Conservation (phyloP, 2,329 filamentous ascomycete genomes). For the Geosmithia putterillii region DNA sequence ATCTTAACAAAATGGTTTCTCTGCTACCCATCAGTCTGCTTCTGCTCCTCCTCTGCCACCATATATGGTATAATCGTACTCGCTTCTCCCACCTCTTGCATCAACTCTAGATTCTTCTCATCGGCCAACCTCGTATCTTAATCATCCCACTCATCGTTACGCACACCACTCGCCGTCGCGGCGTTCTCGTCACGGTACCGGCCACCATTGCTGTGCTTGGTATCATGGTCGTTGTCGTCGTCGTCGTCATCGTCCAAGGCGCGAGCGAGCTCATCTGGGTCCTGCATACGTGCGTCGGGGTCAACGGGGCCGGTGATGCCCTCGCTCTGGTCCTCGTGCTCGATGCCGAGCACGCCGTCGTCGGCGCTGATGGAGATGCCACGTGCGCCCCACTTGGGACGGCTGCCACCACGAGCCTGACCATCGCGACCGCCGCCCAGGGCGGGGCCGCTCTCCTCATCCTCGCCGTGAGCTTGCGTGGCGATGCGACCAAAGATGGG, state of each 20-base stretch:
- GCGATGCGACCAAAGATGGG: conserved; percentile 54
- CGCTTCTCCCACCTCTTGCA: neutral
- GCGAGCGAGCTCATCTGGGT: conserved; percentile 51
- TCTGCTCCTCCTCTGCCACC: too few relatives aligned
- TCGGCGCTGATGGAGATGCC: conserved; percentile 57
- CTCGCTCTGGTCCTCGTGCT: conserved; percentile 31
- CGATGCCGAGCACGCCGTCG: conserved; percentile 40
- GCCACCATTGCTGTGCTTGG: conserved; percentile 1
- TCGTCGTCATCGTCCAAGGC: conserved; percentile 47
- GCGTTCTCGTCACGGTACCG: conserved; percentile 9
- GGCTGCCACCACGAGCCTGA: conserved; percentile 14
- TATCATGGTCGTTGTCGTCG: conserved; percentile 28
- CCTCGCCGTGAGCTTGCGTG: conserved; percentile 24
- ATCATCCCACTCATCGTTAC: conserved; percentile 33
- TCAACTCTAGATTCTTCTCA: neutral
- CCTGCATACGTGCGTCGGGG: conserved; percentile 53
- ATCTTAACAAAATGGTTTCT: too few relatives aligned
- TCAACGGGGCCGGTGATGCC: conserved; percentile 33
- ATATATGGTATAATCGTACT: neutral
- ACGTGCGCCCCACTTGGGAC: conserved; percentile 49
- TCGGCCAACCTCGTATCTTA: conserved; percentile 7
- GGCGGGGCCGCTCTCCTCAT: conserved; percentile 43
- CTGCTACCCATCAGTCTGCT: too few relatives aligned
- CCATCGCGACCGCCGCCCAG: conserved; percentile 23
- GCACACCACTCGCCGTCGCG: conserved; percentile 24